These are phyloP conservation scores for Acanthamoeba royreba DNA, from an alignment of 208 protist species.

Conservation along the genomic window DNA sequence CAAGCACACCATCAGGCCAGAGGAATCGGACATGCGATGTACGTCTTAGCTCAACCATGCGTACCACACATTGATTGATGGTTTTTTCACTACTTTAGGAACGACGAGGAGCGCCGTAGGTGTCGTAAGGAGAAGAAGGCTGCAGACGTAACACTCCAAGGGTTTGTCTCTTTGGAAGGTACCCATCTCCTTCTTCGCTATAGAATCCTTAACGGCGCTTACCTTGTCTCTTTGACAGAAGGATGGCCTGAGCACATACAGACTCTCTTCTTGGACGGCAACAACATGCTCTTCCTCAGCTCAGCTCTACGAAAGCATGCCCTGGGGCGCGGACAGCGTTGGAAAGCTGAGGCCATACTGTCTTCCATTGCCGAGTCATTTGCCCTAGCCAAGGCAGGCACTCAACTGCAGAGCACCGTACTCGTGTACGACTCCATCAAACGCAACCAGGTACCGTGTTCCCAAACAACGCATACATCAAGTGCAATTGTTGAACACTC, in stretches of 20 bases:
- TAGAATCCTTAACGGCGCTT: not conserved
- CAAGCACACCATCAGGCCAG: not conserved
- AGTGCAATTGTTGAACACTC: not conserved
- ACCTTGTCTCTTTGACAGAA: not conserved
- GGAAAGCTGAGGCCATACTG: not conserved
- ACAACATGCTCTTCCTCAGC: slow-evolving; percentile 33
- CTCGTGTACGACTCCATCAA: not conserved
- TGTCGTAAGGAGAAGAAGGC: no score
- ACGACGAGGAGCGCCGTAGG: no score
- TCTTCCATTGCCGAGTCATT: not conserved
- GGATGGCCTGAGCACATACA: not conserved
- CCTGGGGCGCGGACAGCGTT: not conserved
- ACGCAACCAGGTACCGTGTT: not conserved
- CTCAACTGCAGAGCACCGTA: not conserved
- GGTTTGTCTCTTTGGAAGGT: not conserved
- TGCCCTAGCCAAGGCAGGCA: not conserved
- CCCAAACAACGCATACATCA: not conserved
- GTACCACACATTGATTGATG: no score
- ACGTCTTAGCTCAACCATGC: no score
- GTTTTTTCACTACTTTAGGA: no score
- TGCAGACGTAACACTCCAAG: no score
- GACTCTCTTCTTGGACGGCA: not conserved
- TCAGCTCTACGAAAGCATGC: not conserved
- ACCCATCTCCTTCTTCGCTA: not conserved
- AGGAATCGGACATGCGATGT: no score